Evolutionary conservation across 2,329 filamentous ascomycete genomes (phyloP), one percentile per base, ranked within the genome.

Genomic region (Ophiostoma novo-ulmi): DNA sequence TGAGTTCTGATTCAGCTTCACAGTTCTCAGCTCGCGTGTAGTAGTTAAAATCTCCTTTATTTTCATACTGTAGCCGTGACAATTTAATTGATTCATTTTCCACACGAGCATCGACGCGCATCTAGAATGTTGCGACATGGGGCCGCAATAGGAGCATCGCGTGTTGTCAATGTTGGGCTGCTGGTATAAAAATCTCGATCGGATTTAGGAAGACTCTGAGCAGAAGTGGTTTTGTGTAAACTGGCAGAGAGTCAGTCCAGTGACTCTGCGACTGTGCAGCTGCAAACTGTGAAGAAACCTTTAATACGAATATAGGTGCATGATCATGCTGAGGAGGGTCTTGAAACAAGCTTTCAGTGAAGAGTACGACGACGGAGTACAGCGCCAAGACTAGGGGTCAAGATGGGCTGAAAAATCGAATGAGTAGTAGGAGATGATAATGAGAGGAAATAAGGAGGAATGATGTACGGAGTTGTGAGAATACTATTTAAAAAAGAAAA

Each of bases 361-460:
- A 58, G 52, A 22, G n/a, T 58, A 58, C 52, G 52, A 58, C 52
- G 22, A 58, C 52, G 52, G 52, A 22, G 52, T 31, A 26, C n/a
- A 58, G 5, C 10, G 52, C 52, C 52, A 58, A 58, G 52, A 58
- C 17, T 58, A 58, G 52, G 52, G 52, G 52, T 58, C 52, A 26
- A 58, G 52, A 58, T 58, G 52, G 52, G n/a, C 52, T 26, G 17
- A n/a, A 48, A 8, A 58, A 58, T 58, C 52, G 22, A 58, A 58
- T 48, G 44, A 31, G 44, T 6, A 48, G 44, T n/a, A 48, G 44
- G 5, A 2, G 17, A 20, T n/a, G 17, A 48, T 20, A 48, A 17
- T 6, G 44, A 31, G 31, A 31, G 31, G 31, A 31, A 31, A 31
- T 31, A 31, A 31, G 31, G 31, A 31, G 31, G 31, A 31, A 31